Base-by-base conservation (phyloP, 768 basidiomycete genomes). In the Boletus huronensis region DNA sequence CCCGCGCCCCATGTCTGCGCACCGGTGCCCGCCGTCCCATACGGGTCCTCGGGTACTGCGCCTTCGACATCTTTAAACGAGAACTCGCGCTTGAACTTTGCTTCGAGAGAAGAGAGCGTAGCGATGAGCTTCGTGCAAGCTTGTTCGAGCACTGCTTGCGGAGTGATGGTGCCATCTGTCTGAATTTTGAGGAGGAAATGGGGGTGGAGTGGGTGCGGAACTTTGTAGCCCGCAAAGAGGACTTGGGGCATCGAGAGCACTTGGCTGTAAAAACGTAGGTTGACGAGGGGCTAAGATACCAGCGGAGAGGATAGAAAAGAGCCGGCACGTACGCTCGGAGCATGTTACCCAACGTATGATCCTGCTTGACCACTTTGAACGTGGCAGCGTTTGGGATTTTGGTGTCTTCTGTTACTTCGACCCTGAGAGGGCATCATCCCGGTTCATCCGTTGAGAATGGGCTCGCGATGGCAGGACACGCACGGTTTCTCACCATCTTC, bases 341-440 rank as follows among this genome's bases (percentile, higher is more conserved):
- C 90, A 98, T 91, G 75, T 95, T 95, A 9, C 85, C 96, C 6
- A 98, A 75, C 0, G 97, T 99, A 68, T 98, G 97, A 67, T 98
- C 97, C 69, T 99, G 96, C 75, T 98, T 98, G 56, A 91, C 79
- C 63, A 99, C 79, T 63, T 92, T 93, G 58, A 99, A 84, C 0
- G 95, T 96, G 17, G 96, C 96, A 2, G 97, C 94, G 64, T 98
- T 97, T 0, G 95, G 95, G 57, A 98, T 93, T 75, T 97, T 98
- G 41, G 93, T 95, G 74, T 99, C 97, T 72, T 98, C 95, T 0
- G 81, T 83, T 41, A 98, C 79, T 64, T 93, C 90, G 52, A 98
- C 84, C 42, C 95, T 98, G 67, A n/a, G 23, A 53, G 28, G 45
- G 38, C 34, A 51, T 52, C n/a, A 49, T 45, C 35, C 54, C 36